These are phyloP conservation scores for Nidula microcarpa DNA, from an alignment of 768 basidiomycete genomes.

Conservation along the genomic window DNA sequence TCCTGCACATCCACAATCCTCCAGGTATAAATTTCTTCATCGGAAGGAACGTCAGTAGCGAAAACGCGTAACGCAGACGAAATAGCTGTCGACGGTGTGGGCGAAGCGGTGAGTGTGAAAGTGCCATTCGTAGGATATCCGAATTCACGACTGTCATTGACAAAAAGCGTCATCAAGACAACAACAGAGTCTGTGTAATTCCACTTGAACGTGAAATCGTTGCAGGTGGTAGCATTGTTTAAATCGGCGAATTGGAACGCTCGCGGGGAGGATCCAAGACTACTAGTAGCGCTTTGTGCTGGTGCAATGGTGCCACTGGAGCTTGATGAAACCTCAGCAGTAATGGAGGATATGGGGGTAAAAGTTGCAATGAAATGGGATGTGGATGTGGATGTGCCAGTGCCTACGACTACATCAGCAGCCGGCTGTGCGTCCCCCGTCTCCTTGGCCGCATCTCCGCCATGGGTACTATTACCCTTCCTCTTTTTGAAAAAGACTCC, in stretches of 20 bases:
- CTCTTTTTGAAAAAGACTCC: no score
- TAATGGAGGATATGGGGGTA: no score
- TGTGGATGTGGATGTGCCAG: no score
- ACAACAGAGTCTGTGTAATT: slow-evolving; percentile 3
- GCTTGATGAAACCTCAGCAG: no score
- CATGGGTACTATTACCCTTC: no score
- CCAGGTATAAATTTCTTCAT: slow-evolving; percentile 20
- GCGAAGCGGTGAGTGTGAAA: slow-evolving; percentile 6
- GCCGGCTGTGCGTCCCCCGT: no score
- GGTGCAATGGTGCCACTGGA: no score
- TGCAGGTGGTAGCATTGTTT: slow-evolving; percentile 18
- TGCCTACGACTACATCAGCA: no score
- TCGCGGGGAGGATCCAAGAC: not conserved
- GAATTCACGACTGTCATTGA: not conserved
- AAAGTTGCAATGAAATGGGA: no score
- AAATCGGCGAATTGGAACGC: not conserved
- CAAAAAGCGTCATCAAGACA: slow-evolving; percentile 15
- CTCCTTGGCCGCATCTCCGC: no score
- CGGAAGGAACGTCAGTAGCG: slow-evolving; percentile 17
- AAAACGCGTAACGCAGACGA: slow-evolving; percentile 13
- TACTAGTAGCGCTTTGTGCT: not conserved
- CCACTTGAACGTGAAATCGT: slow-evolving; percentile 20
- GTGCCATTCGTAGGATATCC: not conserved
- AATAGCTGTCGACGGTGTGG: slow-evolving; percentile 4
- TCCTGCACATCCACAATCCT: slow-evolving; percentile 23